These are phyloP conservation scores for Halophytophthora polymorphica DNA, from an alignment of 352 stramenopile genomes.

Conservation along the genomic window DNA sequence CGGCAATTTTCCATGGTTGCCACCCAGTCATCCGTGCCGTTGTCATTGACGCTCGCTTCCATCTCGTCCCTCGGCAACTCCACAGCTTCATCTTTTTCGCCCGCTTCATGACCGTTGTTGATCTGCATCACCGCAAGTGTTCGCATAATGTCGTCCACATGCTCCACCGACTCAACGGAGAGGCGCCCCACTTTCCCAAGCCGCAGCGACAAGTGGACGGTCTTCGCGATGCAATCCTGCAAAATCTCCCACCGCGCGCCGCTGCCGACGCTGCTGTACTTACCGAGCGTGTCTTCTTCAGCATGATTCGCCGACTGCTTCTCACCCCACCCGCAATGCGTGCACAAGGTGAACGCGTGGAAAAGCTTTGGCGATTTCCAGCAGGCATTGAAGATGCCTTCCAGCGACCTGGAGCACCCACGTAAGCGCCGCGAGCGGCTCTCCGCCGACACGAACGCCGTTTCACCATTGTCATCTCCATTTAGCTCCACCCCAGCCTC, in stretches of 20 bases:
- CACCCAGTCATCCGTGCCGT: slow-evolving; percentile 52
- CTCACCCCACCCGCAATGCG: slow-evolving; percentile 67
- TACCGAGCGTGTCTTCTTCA: slow-evolving; percentile 73
- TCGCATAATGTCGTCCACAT: slow-evolving; percentile 75
- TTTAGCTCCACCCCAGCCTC: slow-evolving; percentile 32
- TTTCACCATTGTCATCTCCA: slow-evolving; percentile 22
- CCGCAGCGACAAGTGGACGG: slow-evolving; percentile 68
- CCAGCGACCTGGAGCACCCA: slow-evolving; percentile 33
- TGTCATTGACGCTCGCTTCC: slow-evolving; percentile 12
- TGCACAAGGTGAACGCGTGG: slow-evolving; percentile 67
- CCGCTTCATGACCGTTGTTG: slow-evolving; percentile 56
- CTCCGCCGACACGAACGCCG: slow-evolving; percentile 22
- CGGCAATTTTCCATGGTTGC: slow-evolving; percentile 58
- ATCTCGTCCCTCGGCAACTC: slow-evolving; percentile 15
- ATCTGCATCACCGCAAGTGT: slow-evolving; percentile 75
- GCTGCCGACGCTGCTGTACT: slow-evolving; percentile 52
- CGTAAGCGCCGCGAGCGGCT: slow-evolving; percentile 31
- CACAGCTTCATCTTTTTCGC: slow-evolving; percentile 35
- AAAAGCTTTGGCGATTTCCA: slow-evolving; percentile 58
- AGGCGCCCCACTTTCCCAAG: slow-evolving; percentile 59
- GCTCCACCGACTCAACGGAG: slow-evolving; percentile 71
- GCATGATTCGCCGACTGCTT: slow-evolving; percentile 57
- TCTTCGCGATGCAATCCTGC: slow-evolving; percentile 69
- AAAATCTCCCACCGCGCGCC: slow-evolving; percentile 68
- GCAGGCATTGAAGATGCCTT: slow-evolving; percentile 58